phyloP scores from a whole-genome alignment of 148 eudicot species.

The Rhododendron griersonianum region DNA sequence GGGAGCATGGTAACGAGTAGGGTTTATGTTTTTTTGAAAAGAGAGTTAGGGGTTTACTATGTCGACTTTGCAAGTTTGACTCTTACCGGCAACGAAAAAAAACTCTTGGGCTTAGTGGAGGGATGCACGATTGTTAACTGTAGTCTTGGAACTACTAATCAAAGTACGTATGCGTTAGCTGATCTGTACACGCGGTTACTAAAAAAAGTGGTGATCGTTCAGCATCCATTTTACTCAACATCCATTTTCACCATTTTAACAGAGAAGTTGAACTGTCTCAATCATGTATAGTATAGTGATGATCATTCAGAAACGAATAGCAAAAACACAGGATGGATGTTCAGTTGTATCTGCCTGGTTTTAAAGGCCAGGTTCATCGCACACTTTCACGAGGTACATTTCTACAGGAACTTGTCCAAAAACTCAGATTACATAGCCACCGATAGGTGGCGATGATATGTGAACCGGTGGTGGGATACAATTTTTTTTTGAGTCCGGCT shows the following conservation, averaged over 20 bases:
- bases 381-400: neutral
- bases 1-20: neutral
- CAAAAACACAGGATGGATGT: neutral
- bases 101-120: neutral
- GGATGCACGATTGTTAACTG: neutral
- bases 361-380: neutral
- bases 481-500: too few relatives aligned
- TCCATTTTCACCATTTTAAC: neutral
- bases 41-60: neutral
- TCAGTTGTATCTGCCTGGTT: neutral
- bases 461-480: neutral
- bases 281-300: neutral
- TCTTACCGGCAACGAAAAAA: neutral
- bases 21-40: too few relatives aligned
- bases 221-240: neutral
- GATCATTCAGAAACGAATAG: neutral
- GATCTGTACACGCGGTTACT: too few relatives aligned
- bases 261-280: neutral
- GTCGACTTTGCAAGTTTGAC: neutral
- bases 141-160: neutral
- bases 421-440: neutral
- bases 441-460: neutral
- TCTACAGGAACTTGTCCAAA: neutral
- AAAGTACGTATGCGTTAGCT: too few relatives aligned
- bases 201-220: too few relatives aligned